Evolutionary conservation across 106 monocot genomes (phyloP), one percentile per base, ranked within the genome.

Genomic region (Chionographis japonica): DNA sequence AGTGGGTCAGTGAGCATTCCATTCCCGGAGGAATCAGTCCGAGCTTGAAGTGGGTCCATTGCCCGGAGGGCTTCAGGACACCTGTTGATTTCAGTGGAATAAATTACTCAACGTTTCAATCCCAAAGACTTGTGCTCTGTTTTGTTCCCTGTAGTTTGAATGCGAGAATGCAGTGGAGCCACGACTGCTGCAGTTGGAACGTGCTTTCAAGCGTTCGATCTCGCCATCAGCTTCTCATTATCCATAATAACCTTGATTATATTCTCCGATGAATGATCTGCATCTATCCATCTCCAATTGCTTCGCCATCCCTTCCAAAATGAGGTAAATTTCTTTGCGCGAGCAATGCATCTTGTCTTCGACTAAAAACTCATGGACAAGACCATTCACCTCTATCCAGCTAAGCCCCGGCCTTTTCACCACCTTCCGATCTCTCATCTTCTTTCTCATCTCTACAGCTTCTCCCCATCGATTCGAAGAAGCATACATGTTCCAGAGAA

Each of bases 401-500:
- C 83, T 87, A 42, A 66, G 72, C 1, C 78, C 86, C 2, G 72
- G 81, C 12, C 39, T 78, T 50, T 87, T 83, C 8, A 60, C 9
- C 11, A 83, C 36, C 12, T 71, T 74, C 46, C 62, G 66, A 40
- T 36, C 63, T 12, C 12, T 74, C 83, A 87, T 83, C 56, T 64
- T 56, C 55, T 61, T 77, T 60, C 87, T 79, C 53, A 83, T 54
- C 37, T 72, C 41, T 4, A 59, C 37, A 17, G 79, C 83, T 70
- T 77, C 74, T 50, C 73, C 71, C 77, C 74, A 74, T 77, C 74
- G 66, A 41, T 66, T 56, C 7, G 63, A 77, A 12, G 66, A 52
- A 37, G 81, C 78, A 75, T 81, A 86, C 71, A 81, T 68, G 54
- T 86, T 86, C 66, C 71, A 74, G 1, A 86, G 40, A 53, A 86